Conservation (phyloP, 2,329 filamentous ascomycete species). For the Fonsecaea pedrosoi region DNA sequence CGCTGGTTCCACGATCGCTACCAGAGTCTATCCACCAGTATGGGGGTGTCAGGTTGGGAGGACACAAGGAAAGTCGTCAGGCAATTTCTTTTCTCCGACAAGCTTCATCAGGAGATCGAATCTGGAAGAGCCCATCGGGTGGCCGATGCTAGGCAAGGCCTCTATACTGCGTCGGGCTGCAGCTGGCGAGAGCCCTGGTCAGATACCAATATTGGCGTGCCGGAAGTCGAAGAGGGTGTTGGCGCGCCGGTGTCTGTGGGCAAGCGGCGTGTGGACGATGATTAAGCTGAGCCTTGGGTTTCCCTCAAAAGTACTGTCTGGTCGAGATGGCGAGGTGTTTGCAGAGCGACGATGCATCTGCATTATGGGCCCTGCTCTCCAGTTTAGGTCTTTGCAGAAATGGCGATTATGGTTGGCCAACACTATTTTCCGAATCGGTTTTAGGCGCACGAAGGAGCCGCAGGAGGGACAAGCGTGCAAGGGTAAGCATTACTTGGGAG, state of each 20-base stretch:
- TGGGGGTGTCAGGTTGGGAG: constrained; percentile 27
- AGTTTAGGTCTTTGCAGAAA: neutral
- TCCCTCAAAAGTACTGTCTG: neutral
- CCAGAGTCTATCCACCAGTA: constrained; percentile 15
- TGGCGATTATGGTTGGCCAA: constrained; percentile 13
- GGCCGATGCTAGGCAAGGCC: constrained; percentile 32
- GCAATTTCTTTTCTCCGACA: constrained; percentile 36
- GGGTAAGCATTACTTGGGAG: neutral
- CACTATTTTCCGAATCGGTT: constrained; percentile 16
- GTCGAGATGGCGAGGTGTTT: neutral
- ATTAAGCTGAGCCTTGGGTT: constrained; percentile 9
- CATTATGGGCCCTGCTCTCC: neutral
- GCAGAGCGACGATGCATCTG: neutral
- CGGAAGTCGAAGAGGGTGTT: constrained; percentile 17
- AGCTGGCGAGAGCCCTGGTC: constrained; percentile 38
- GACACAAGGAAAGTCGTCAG: constrained; percentile 35
- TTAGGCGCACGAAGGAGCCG: constrained; percentile 3
- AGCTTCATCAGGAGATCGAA: constrained; percentile 34
- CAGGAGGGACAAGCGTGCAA: neutral
- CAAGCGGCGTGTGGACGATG: constrained; percentile 29
- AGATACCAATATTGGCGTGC: constrained; percentile 17
- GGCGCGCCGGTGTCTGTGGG: constrained; percentile 21
- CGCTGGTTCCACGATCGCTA: constrained; percentile 33
- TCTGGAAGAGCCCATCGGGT: constrained; percentile 27
- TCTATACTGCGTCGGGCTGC: constrained; percentile 36